A percentile compares a stretch with the other conserved stretches of the same genome.
Evolutionary conservation across 1,284 basidiomycete genomes (phyloP).

Genomic region (Trichosporon sp.): DNA sequence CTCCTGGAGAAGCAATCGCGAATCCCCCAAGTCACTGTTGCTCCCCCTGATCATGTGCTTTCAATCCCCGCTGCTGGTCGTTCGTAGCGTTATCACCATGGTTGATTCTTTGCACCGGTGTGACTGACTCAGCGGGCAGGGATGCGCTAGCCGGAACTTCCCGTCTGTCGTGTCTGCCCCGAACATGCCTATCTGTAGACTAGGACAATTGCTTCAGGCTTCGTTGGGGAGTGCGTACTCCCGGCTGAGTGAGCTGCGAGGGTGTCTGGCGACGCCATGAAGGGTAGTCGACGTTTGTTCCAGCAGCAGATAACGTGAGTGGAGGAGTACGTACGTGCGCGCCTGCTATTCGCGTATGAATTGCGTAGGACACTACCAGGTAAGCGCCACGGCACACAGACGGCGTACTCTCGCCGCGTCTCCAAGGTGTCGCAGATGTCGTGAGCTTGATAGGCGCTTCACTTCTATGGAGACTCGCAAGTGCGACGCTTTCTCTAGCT

Average conservation of each 20-base stretch:
- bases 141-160: no score
- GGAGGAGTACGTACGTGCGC: neutral
- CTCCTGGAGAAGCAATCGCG: no score
- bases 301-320: neutral
- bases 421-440: neutral
- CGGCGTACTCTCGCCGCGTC: neutral
- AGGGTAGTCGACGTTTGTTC: neutral
- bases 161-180: neutral
- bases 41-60: no score
- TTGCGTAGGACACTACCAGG: neutral
- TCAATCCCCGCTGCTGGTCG: no score
- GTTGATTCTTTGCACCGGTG: no score
- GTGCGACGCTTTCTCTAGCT: neutral
- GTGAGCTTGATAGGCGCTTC: neutral
- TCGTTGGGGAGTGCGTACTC: neutral
- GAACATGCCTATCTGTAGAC: neutral
- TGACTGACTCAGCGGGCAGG: no score
- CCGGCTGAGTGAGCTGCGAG: neutral
- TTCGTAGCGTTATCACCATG: no score
- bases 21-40: no score
- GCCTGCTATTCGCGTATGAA: neutral
- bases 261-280: neutral
- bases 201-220: neutral
- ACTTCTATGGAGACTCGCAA: neutral
- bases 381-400: neutral